Evolutionary conservation across 805 yeast species (phyloP), one percentile per base, ranked within the genome.

Genomic region (Kodamaea leandrae): DNA sequence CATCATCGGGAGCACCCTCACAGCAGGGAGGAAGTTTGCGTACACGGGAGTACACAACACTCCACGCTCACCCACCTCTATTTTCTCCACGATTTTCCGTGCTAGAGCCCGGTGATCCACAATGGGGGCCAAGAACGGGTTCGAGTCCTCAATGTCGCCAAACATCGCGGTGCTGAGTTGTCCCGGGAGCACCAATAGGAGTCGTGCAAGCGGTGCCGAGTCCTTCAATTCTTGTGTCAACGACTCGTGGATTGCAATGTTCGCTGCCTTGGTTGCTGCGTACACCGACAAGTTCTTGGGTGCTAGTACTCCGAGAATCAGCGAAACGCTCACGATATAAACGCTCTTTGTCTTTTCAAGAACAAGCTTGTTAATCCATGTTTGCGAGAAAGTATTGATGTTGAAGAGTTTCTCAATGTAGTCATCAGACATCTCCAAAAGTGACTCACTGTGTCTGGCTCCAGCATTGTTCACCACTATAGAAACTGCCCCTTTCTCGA

Each of bases 151-250:
- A 6, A 75, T 71, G 47, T 76, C 79, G 2, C 50, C 47, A 47
- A 77, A 77, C 81, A 77, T 75, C 7, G 50, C 53, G 0, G 78
- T 63, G 32, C 65, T 59, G 21, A 77, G 52, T 51, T 77, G 82
- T 2, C 83, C 83, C 0, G 82, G 79, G 2, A 66, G 45, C 5
- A 76, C 69, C 8, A 71, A 52, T 12, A 72, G 58, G 20, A 68
- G 45, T 4, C 66, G 50, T 3, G 76, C 50, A 1, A 39, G 36
- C 0, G 63, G 53, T 25, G 37, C 36, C 2, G 43, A 45, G n/a
- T n/a, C n/a, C 2, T 34, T 35, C 5, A 66, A 39, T 45, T 77
- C 83, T 32, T 63, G 63, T 3, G 64, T 44, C 20, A 77, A 40
- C 1, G 75, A 63, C 47, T 76, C 80, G 46, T 74, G 71, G 6